Conservation (phyloP, 2,329 filamentous ascomycete species). For the Samsoniella hepiali region DNA sequence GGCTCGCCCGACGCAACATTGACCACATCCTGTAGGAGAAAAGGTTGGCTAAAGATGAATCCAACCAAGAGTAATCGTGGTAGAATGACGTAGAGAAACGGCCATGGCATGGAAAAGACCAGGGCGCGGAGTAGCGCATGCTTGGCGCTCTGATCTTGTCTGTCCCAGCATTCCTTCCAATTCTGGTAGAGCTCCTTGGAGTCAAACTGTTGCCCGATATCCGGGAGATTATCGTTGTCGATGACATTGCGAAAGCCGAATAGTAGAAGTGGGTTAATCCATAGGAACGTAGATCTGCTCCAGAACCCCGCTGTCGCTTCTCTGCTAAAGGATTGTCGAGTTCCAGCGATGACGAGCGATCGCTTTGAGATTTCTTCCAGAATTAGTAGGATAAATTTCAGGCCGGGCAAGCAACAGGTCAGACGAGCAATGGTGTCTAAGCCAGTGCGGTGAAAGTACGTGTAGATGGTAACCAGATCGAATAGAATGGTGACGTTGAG, state of each 20-base stretch:
- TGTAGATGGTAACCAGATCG: slow-evolving; percentile 32
- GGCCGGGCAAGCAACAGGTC: slow-evolving; percentile 26
- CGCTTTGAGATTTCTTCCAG: slow-evolving; percentile 33
- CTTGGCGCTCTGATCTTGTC: background rate
- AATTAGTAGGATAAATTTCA: slow-evolving; percentile 29
- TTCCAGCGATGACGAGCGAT: background rate
- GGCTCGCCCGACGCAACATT: background rate
- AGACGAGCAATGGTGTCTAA: slow-evolving; percentile 26
- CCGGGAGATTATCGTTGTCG: background rate
- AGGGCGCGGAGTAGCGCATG: background rate
- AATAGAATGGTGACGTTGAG: slow-evolving; percentile 32
- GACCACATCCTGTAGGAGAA: slow-evolving; percentile 2
- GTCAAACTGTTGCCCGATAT: slow-evolving; percentile 3
- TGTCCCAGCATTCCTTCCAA: background rate
- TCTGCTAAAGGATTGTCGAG: slow-evolving; percentile 14
- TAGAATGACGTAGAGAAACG: background rate
- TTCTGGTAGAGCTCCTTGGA: background rate
- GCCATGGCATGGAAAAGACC: background rate
- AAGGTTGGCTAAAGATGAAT: slow-evolving; percentile 1
- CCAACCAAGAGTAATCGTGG: background rate
- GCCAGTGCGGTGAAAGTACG: slow-evolving; percentile 30
- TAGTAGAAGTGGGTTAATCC: slow-evolving; percentile 5
- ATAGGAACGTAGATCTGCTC: slow-evolving; percentile 11
- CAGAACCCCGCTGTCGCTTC: slow-evolving; percentile 25
- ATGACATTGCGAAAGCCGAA: slow-evolving; percentile 6